phyloP scores from a whole-genome alignment of 202 grass and related monocot genomes.

The Zoysia matrella region DNA sequence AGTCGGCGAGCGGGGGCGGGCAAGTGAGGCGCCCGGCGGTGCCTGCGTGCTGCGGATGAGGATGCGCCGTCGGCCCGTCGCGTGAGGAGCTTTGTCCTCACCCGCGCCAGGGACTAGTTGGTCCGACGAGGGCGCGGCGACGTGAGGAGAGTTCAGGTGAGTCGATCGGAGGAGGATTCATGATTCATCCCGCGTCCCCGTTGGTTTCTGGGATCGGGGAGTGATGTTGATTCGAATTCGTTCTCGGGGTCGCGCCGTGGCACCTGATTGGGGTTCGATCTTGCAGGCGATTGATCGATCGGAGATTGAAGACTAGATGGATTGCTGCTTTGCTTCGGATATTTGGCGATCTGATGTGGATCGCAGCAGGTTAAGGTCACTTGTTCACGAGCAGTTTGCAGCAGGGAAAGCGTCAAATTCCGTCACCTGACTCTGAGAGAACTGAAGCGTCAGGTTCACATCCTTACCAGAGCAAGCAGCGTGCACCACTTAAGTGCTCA shows the following conservation, averaged over 20 bases:
- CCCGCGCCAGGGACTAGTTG: no score
- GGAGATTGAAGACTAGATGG: background rate
- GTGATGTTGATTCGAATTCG: background rate
- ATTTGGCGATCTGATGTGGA: background rate
- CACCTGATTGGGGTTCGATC: background rate
- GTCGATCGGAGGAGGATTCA: no score
- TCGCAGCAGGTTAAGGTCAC: background rate
- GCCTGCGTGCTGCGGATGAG: no score
- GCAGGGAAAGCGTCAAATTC: background rate
- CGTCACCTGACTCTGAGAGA: background rate
- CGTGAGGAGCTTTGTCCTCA: no score
- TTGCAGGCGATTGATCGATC: background rate
- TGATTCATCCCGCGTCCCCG: no score
- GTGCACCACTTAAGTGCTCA: constrained; percentile 6
- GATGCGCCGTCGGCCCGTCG: no score
- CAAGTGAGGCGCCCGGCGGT: no score
- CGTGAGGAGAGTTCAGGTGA: no score
- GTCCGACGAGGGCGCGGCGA: no score
- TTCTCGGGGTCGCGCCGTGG: background rate
- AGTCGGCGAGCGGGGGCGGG: no score
- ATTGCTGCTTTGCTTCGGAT: background rate
- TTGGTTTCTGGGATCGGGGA: no score
- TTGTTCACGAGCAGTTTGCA: background rate
- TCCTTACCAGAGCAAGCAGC: background rate
- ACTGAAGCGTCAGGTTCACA: background rate